Conservation (phyloP, 768 basidiomycete species). For the Myochromella boudieri region DNA sequence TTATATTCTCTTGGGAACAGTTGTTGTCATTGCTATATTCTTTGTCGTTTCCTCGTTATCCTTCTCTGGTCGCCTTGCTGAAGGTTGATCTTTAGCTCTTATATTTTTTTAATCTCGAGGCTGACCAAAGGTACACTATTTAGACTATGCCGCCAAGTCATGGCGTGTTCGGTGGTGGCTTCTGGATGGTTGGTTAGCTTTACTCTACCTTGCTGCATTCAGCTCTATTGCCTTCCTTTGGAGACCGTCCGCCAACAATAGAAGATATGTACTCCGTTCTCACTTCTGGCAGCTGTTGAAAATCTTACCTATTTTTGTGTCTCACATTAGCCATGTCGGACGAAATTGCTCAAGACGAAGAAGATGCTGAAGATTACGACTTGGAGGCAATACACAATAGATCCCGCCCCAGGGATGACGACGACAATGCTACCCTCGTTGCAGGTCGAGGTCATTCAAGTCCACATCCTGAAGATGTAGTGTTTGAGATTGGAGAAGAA, state of each 20-base stretch:
- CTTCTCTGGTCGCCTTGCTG: constrained; percentile 87
- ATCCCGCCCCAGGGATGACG: constrained; percentile 51
- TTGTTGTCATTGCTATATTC: constrained; percentile 81
- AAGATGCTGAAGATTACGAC: constrained; percentile 92
- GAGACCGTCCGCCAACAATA: constrained; percentile 89
- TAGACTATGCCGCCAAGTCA: constrained; percentile 89
- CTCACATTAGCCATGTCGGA: constrained; percentile 91
- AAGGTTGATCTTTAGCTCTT: constrained; percentile 53
- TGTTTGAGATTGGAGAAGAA: constrained; percentile 90
- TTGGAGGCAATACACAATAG: constrained; percentile 71
- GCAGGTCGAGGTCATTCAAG: constrained; percentile 51
- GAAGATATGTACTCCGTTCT: constrained; percentile 59
- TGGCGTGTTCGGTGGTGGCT: constrained; percentile 96
- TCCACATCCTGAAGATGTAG: constrained; percentile 64
- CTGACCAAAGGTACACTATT: background rate
- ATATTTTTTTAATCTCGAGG: constrained; percentile 6
- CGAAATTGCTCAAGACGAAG: constrained; percentile 92
- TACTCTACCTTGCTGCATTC: constrained; percentile 86
- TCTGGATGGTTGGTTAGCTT: constrained; percentile 90
- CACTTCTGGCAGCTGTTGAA: constrained; percentile 17
- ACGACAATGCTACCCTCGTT: constrained; percentile 73
- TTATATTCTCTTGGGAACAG: constrained; percentile 79
- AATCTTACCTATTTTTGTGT: constrained; percentile 26
- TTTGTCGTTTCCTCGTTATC: constrained; percentile 91
- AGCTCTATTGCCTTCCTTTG: constrained; percentile 83